Base-by-base conservation (phyloP, 768 basidiomycete genomes). In the Termitomyces sp. region DNA sequence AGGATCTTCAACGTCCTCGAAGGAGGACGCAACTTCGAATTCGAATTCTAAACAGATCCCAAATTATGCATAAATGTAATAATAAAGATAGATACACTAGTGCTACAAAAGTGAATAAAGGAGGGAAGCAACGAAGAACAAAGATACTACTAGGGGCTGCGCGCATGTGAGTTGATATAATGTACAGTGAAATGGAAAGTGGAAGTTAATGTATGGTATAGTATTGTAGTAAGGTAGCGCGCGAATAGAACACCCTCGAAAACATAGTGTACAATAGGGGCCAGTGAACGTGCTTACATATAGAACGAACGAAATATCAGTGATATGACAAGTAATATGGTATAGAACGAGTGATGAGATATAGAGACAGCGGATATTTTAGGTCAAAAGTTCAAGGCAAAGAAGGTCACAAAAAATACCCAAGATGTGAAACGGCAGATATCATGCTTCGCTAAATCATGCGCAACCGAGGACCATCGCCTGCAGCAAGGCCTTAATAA, bases 291-390 rank as follows among this genome's bases (percentile, higher is more conserved):
- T 44, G 25, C 41, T 31, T 60, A 50, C 62, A 64, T 62, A 42
- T 60, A 58, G 52, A 64, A 20, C 11, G 58, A 62, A 55, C 51
- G 49, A 51, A 53, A 49, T 35, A 44, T 45, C 11, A 31, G 42
- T 48, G 47, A 60, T 54, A 57, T 44, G 27, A 44, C 46, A 48
- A 53, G 56, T 48, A 49, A 48, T 60, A 57, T 57, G 52, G 52
- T 55, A 56, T 54, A n/a, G 54, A 59, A 58, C 40, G 38, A 60
- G 58, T 56, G 56, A 29, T 49, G 33, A 22, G 36, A 51, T 41
- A 29, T 53, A 48, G 42, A 33, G 47, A 53, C 54, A 56, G 44
- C 50, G 31, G 33, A 52, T 40, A 46, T 48, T 41, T 45, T 50
- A 32, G 25, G 38, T 45, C 16, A 42, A 53, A 53, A 53, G n/a